Base-by-base conservation (phyloP, 345 rosid species). In the Salix brachista region DNA sequence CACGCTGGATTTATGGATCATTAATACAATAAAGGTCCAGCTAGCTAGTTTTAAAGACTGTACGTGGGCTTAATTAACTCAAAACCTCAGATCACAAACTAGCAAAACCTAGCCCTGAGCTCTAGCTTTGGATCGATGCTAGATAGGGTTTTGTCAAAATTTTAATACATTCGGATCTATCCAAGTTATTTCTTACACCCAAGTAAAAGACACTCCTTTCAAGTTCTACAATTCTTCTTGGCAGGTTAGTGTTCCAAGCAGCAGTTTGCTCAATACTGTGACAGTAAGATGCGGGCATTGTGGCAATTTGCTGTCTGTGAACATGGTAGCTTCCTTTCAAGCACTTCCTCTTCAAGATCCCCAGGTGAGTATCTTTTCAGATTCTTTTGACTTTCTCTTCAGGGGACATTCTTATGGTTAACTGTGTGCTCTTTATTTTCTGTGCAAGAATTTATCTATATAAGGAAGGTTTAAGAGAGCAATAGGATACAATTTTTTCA, bases 221-320 rank as follows among this genome's bases (percentile, higher is more conserved):
- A 56, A 8, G 6, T 9, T 56, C 1, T 4, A 56, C 62, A 56
- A 56, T 56, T 65, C 30, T 19, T 28, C 26, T 34, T 48, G 44
- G 69, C 91, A 96, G 99, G 99, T 96, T 36, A 91, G 88, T 83
- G 99, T 96, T 66, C 99, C 99, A 79, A 75, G 87, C 81, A 87
- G 84, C 83, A 92, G 85, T 76, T 46, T 91, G 88, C 84, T 74
- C 86, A 89, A 85, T 76, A 80, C 89, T 42, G 98, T 92, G 84
- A 96, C 99, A 13, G 98, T 96, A 30, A 87, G 98, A 84, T 96
- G 99, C 79, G 99, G 99, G 77, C 91, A 93, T 74, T 96, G 99
- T 75, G 87, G 92, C 73, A 96, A 92, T 88, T 74, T 93, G 86
- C 90, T 96, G 56, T 86, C 94, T 48, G 94, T 96, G 62, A 91